Conservation (phyloP, 345 rosid species). For the Hevea brasiliensis region DNA sequence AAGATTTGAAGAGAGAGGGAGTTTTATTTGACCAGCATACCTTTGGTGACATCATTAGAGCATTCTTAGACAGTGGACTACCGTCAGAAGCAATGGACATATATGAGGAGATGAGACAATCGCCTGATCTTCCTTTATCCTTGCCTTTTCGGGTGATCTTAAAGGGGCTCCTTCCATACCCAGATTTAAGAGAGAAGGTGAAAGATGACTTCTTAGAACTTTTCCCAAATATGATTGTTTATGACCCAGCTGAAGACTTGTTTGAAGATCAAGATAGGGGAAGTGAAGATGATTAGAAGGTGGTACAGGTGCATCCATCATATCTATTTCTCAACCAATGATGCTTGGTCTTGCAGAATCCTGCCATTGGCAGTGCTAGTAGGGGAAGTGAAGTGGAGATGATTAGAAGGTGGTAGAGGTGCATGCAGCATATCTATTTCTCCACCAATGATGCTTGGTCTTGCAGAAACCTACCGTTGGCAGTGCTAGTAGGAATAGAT, state of each 20-base stretch:
- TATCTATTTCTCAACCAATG: neutral
- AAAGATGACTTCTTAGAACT: slow-evolving; percentile 89
- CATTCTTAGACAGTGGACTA: slow-evolving; percentile 60
- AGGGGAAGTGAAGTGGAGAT: slow-evolving; percentile 48
- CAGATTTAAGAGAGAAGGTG: slow-evolving; percentile 74
- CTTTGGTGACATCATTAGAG: slow-evolving; percentile 80
- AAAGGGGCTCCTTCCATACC: slow-evolving; percentile 83
- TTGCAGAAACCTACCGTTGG: neutral
- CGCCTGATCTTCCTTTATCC: slow-evolving; percentile 84
- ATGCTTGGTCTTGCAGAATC: too few relatives aligned
- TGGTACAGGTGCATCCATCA: neutral
- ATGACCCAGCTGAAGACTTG: slow-evolving; percentile 83
- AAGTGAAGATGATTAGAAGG: slow-evolving; percentile 46
- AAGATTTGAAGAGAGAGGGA: slow-evolving; percentile 71
- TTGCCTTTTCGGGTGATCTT: slow-evolving; percentile 85
- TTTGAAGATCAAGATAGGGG: slow-evolving; percentile 55
- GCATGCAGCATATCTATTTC: neutral
- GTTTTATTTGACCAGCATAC: slow-evolving; percentile 91
- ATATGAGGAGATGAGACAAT: slow-evolving; percentile 80
- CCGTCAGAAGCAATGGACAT: slow-evolving; percentile 74
- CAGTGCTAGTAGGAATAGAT: neutral
- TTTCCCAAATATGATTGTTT: slow-evolving; percentile 83
- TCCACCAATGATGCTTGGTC: neutral
- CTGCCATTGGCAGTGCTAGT: too few relatives aligned
- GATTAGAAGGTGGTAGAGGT: slow-evolving; percentile 27